Base-by-base conservation (phyloP, 2,329 filamentous ascomycete genomes). In the Leptographium lundbergii region DNA sequence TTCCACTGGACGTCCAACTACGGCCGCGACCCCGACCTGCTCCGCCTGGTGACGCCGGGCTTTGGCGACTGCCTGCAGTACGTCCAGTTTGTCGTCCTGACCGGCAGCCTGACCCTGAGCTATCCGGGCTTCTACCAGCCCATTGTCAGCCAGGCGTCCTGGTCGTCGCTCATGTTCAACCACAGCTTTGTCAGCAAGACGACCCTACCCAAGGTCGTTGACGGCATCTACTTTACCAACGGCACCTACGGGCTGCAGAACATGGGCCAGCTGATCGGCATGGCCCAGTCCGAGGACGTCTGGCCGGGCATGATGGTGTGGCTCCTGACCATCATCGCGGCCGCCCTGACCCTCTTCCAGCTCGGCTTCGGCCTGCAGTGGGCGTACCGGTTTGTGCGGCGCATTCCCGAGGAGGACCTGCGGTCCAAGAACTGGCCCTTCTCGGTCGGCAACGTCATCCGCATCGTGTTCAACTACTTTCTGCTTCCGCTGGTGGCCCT, bases 1-100 rank as follows among this genome's bases (percentile, higher is more conserved):
- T 97, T 97, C 70, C 86, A 89, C 65, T 99, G 92, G 91, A 91
- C 90, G n/a, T 95, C 90, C 68, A 99, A 99, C 69, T 97, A 95
- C 69, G 94, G 94, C 42, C 85, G 92, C 65, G 94, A 99, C 66
- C 88, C 89, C 62, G 94, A 99, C 73, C 77, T 96, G 64, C 77
- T 99, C 58, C 85, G 94, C 59, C 78, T 99, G 54, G 90, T 99
- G 39, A 99, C 94, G 0, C 94, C 94, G 6, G 94, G 94, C 0
- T 97, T 99, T 69, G 91, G 90, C 7, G 94, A 99, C 69, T 99
- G 94, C 68, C 78, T 99, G 59, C 91, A 97, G 72, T 97, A 99
- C 70, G 88, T 99, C 22, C 94, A 99, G 69, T 99, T 96, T 66
- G 79, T 94, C 58, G 86, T 89, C 25, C 75, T 99, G 60, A 94